A percentile compares a stretch with the other conserved stretches of the same genome.
phyloP scores from a whole-genome alignment of 768 basidiomycete genomes.

The Coprinopsis sp. region DNA sequence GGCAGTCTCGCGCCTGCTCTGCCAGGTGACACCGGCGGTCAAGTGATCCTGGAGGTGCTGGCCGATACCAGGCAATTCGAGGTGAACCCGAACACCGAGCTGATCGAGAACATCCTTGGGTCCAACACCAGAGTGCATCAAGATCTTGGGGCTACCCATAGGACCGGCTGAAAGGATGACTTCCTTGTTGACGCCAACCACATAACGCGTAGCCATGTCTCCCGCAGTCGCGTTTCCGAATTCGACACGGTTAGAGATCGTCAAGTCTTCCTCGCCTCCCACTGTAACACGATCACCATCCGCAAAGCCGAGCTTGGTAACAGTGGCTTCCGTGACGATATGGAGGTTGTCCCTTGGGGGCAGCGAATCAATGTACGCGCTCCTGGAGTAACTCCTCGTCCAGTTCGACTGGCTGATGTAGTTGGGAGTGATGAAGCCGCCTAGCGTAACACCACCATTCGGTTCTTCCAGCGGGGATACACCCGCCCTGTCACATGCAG shows the following conservation, averaged over 20 bases:
- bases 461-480: slow-evolving; percentile 37
- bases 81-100: slow-evolving; percentile 34
- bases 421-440: slow-evolving; percentile 51
- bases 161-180: slow-evolving; percentile 40
- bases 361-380: slow-evolving; percentile 60
- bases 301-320: slow-evolving; percentile 46
- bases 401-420: slow-evolving; percentile 60
- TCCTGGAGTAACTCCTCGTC: slow-evolving; percentile 61
- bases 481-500: slow-evolving; percentile 41
- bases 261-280: neutral
- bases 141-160: slow-evolving; percentile 45
- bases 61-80: slow-evolving; percentile 50
- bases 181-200: slow-evolving; percentile 44
- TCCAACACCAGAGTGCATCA: slow-evolving; percentile 52
- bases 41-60: slow-evolving; percentile 54
- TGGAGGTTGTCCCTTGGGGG: slow-evolving; percentile 54
- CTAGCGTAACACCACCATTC: slow-evolving; percentile 44
- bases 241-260: slow-evolving; percentile 30
- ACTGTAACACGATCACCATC: slow-evolving; percentile 35
- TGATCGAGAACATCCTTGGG: slow-evolving; percentile 40
- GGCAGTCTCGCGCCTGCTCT: slow-evolving; percentile 24
- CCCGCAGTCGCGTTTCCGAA: slow-evolving; percentile 30
- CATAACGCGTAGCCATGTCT: slow-evolving; percentile 19
- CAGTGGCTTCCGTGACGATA: slow-evolving; percentile 52
- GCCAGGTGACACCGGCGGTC: slow-evolving; percentile 26